Evolutionary conservation across 2,329 filamentous ascomycete genomes (phyloP).

Genomic region (Colletotrichum eleusines): DNA sequence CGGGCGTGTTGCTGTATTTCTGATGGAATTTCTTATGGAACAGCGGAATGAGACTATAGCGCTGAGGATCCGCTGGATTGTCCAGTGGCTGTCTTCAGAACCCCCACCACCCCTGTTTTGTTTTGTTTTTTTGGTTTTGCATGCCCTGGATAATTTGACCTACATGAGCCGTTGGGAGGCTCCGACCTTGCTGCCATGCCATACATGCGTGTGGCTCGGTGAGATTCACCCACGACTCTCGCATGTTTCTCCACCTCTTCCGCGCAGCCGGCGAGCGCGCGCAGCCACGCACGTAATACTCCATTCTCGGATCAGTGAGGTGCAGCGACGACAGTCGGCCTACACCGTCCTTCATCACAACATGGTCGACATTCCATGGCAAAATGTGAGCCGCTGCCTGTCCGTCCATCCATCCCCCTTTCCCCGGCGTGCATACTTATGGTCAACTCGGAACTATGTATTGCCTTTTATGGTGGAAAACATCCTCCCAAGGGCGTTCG

Average conservation of each 20-base stretch:
- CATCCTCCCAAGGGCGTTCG: background rate
- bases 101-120: background rate
- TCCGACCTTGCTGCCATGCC: no score
- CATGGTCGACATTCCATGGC: background rate
- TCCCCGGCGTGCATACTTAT: background rate
- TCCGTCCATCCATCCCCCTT: background rate
- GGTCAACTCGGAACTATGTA: background rate
- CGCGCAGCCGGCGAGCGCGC: background rate
- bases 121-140: no score
- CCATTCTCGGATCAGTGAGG: background rate
- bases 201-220: background rate
- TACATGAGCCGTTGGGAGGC: background rate
- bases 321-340: background rate
- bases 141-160: constrained; percentile 7
- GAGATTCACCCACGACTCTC: background rate
- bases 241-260: background rate
- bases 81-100: background rate
- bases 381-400: background rate
- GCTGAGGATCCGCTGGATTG: background rate
- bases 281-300: background rate
- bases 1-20: background rate
- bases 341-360: background rate
- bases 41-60: constrained; percentile 12
- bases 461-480: background rate
- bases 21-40: background rate